Evolutionary conservation across 139 green algal species (phyloP).

Genomic region (Micromonas pusilla): DNA sequence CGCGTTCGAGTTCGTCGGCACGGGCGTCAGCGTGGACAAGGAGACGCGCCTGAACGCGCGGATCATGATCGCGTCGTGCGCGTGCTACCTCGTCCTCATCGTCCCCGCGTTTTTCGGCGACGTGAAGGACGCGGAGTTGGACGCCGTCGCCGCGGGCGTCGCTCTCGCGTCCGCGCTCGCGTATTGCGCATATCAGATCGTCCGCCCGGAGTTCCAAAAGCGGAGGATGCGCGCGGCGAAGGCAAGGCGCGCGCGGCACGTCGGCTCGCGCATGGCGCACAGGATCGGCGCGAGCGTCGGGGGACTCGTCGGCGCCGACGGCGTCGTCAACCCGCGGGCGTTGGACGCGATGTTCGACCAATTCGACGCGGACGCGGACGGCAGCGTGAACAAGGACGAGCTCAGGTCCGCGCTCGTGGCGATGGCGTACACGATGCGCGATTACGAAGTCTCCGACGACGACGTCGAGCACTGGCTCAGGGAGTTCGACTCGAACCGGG

Average conservation of each 20-base stretch:
- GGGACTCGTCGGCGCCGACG: too few species aligned
- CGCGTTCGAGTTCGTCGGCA: constrained; percentile 13
- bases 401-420: constrained; percentile 40
- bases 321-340: not conserved
- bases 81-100: constrained; percentile 45
- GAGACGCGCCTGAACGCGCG: constrained; percentile 41
- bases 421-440: constrained; percentile 24
- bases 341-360: constrained; percentile 17
- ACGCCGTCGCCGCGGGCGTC: not conserved
- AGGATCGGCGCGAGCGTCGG: too few species aligned
- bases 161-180: too few species aligned
- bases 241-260: too few species aligned
- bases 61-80: constrained; percentile 43
- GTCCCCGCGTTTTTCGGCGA: constrained; percentile 31
- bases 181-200: too few species aligned
- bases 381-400: constrained; percentile 38
- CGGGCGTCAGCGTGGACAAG: constrained; percentile 41
- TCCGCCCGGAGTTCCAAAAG: too few species aligned
- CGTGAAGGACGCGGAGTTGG: constrained; percentile 34
- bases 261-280: too few species aligned
- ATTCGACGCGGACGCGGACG: constrained; percentile 44
- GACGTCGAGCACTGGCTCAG: constrained; percentile 31
- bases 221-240: too few species aligned
- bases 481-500: constrained; percentile 46
- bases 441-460: not conserved